Base-by-base conservation (phyloP, 1,284 basidiomycete species). In the Xerocomus nothofagi region DNA sequence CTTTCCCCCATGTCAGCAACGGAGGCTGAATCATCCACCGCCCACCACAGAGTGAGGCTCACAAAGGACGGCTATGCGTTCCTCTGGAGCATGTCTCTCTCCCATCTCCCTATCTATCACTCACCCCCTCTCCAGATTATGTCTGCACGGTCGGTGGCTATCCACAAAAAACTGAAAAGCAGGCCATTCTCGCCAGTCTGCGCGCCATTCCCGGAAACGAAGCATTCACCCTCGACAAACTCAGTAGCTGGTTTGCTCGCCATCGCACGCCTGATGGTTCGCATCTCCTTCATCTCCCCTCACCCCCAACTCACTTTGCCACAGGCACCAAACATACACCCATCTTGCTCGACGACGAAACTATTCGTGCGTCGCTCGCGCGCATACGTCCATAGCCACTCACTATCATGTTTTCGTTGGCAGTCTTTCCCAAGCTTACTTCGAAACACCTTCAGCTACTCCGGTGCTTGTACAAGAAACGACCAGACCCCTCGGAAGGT, bases 361-460 rank as follows among this genome's bases (percentile, higher is more conserved):
- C 41, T 0, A 60, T 66, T 20, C 52, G 64, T 66, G 39, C 53
- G 64, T 58, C 3, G 8, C 6, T 1, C 14, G 1, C 24, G 17
- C 48, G 5, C 23, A 44, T 29, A 18, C 39, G 39, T 21, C 15
- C 42, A 12, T 14, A n/a, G 3, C 5, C 24, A 27, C 51, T 51
- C 50, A 53, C 33, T 3, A 3, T 15, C 10, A 23, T 23, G 0
- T 11, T 21, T 32, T 23, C 7, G 4, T 21, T 12, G 21, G 24
- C 46, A 66, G 65, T 66, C 30, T 66, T 70, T 39, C 56, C 66
- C 4, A 61, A 55, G 27, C 51, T 66, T n/a, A 56, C 55, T 0
- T 53, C 59, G 0, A 50, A 8, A 1, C 63, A 68, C 17, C 51
- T 67, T 15, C 48, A 51, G 5, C 59, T 61, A 4, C 61, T 66